A percentile compares a stretch with the other conserved stretches of the same genome.
Conservation (phyloP, 257 asterid species). For the Nicotiana paniculata region DNA sequence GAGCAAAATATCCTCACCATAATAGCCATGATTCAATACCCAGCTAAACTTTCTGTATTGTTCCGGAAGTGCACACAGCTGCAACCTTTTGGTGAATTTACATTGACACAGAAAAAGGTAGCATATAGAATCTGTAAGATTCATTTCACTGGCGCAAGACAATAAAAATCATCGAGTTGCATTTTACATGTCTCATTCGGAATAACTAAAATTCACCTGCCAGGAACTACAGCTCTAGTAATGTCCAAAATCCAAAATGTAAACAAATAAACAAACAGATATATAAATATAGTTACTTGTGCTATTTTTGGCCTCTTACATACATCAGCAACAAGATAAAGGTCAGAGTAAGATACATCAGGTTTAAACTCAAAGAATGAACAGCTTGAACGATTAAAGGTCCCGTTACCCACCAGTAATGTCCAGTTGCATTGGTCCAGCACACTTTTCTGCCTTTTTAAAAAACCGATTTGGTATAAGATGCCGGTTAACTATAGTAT, state of each 20-base stretch:
- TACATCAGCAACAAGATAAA: neutral
- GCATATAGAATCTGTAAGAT: neutral
- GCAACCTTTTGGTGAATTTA: neutral
- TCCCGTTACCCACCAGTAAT: constrained; percentile 61
- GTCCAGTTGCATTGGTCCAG: constrained; percentile 76
- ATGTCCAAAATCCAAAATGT: neutral
- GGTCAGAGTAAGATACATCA: neutral
- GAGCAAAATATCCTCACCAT: neutral
- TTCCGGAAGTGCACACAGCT: neutral
- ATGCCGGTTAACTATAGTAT: constrained; percentile 71
- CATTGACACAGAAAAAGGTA: neutral
- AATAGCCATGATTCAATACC: neutral
- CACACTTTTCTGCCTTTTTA: constrained; percentile 64
- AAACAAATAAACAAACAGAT: neutral
- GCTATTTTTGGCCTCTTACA: neutral
- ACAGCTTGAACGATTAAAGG: neutral
- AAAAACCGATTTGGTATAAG: constrained; percentile 43
- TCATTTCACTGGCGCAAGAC: neutral
- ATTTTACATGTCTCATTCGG: neutral
- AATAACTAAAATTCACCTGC: neutral
- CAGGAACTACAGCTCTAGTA: neutral
- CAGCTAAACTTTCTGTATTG: neutral
- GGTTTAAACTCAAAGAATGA: neutral
- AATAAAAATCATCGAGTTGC: neutral
- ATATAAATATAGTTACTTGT: neutral